Percentiles rank a stretch among this genome's conserved stretches.
phyloP scores from a whole-genome alignment of 768 basidiomycete species.

The Pleurotus tuoliensis region DNA sequence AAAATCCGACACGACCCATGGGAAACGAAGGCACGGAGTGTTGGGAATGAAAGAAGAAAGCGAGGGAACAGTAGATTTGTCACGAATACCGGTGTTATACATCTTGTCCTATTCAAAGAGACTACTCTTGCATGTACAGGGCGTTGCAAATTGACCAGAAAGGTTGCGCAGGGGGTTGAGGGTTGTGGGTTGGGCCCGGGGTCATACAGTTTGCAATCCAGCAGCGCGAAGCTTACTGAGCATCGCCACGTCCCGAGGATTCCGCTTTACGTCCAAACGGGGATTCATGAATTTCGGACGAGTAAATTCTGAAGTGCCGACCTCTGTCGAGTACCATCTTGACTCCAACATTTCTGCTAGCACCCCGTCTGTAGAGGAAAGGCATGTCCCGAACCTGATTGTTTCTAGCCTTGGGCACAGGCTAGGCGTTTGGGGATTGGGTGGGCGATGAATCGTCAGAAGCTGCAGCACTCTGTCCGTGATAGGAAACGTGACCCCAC shows the following conservation, averaged over 20 bases:
- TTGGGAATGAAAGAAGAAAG: too few species aligned
- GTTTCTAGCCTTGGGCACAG: constrained; percentile 15
- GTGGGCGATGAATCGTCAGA: constrained; percentile 7
- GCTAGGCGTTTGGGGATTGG: neutral
- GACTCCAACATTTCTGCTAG: constrained; percentile 17
- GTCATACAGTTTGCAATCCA: constrained; percentile 2
- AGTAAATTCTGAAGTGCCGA: neutral
- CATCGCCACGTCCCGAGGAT: constrained; percentile 4
- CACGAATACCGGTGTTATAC: too few species aligned
- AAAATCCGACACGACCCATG: too few species aligned
- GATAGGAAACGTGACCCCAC: constrained; percentile 9
- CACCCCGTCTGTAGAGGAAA: constrained; percentile 15
- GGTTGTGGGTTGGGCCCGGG: too few species aligned
- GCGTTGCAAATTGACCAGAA: neutral
- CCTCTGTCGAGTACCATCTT: constrained; percentile 6
- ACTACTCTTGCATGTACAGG: neutral
- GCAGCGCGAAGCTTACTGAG: constrained; percentile 1
- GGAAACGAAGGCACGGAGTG: too few species aligned
- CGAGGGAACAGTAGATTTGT: too few species aligned
- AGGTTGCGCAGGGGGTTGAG: too few species aligned
- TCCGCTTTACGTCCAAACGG: constrained; percentile 10
- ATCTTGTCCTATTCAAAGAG: too few species aligned
- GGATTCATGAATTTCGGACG: constrained; percentile 16
- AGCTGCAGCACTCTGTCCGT: constrained; percentile 10
- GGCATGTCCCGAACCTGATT: constrained; percentile 13